Conservation (phyloP, 345 rosid genomes). For the Eutrema heterophyllum region DNA sequence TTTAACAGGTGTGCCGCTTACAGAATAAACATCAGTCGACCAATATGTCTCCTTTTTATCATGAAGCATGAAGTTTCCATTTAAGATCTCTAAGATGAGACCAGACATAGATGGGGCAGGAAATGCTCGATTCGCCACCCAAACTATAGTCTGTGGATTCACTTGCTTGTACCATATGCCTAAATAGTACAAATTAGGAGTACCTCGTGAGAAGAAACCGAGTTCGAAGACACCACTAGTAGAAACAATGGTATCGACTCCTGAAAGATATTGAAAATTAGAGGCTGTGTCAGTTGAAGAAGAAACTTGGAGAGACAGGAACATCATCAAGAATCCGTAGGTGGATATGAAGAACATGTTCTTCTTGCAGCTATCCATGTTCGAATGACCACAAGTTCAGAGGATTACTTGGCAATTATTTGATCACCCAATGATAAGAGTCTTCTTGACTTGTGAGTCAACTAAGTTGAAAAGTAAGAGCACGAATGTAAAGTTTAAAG, state of each 20-base stretch:
- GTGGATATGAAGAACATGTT: neutral
- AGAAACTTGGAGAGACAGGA: neutral
- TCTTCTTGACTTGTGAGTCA: neutral
- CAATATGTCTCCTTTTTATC: slow-evolving; percentile 36
- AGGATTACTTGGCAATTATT: neutral
- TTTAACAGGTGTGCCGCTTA: slow-evolving; percentile 2
- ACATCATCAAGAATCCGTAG: neutral
- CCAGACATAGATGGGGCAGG: slow-evolving; percentile 31
- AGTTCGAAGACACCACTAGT: slow-evolving; percentile 37
- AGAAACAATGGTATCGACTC: slow-evolving; percentile 46
- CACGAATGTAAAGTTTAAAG: neutral
- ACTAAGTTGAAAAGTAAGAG: neutral
- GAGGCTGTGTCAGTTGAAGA: slow-evolving; percentile 42
- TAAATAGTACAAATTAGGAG: slow-evolving; percentile 44
- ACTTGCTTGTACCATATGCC: slow-evolving; percentile 53
- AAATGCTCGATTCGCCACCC: slow-evolving; percentile 60
- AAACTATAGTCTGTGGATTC: slow-evolving; percentile 31
- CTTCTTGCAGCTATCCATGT: neutral
- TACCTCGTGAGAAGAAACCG: slow-evolving; percentile 60
- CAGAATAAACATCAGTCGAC: slow-evolving; percentile 42
- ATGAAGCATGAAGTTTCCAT: slow-evolving; percentile 49
- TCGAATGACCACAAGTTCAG: neutral
- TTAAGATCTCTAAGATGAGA: slow-evolving; percentile 36
- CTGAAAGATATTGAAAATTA: slow-evolving; percentile 41
- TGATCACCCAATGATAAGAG: neutral